phyloP scores from a whole-genome alignment of 2,329 filamentous ascomycete genomes.

The Neofusicoccum ribis region DNA sequence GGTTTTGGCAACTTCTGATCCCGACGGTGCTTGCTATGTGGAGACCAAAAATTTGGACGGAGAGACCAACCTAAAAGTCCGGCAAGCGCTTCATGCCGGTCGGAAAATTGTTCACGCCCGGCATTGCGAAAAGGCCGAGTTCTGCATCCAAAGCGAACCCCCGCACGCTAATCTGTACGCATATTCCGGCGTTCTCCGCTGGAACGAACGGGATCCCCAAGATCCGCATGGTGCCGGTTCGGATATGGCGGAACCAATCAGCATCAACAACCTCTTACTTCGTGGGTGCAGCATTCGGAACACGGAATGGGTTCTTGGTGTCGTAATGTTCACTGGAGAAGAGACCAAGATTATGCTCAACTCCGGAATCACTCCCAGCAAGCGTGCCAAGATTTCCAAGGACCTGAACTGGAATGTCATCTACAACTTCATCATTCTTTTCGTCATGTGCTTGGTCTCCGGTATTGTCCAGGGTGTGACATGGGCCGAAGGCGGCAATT shows the following conservation, averaged over 20 bases:
- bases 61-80: conserved; percentile 95
- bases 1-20: conserved; percentile 87
- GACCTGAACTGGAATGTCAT: conserved; percentile 97
- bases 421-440: conserved; percentile 90
- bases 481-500: conserved; percentile 74
- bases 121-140: conserved; percentile 88
- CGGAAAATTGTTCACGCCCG: conserved; percentile 80
- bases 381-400: conserved; percentile 85
- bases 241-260: conserved; percentile 88
- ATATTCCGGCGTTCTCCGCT: conserved; percentile 86
- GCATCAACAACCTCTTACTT: conserved; percentile 91
- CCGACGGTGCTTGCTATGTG: conserved; percentile 92
- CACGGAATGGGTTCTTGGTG: conserved; percentile 91
- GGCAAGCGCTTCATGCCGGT: conserved; percentile 84
- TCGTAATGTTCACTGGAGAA: conserved; percentile 91
- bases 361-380: conserved; percentile 89
- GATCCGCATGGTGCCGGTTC: conserved; percentile 63
- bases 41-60: conserved; percentile 98
- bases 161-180: conserved; percentile 94
- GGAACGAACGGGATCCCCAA: conserved; percentile 71
- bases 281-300: conserved; percentile 92
- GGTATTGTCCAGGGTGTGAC: conserved; percentile 82
- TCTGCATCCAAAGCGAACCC: conserved; percentile 83
- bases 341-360: conserved; percentile 99
- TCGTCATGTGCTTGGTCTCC: conserved; percentile 83